A percentile compares a stretch with the other conserved stretches of the same genome.
Evolutionary conservation across 2,329 filamentous ascomycete species (phyloP).

Genomic region (Aspergillus ibericus): DNA sequence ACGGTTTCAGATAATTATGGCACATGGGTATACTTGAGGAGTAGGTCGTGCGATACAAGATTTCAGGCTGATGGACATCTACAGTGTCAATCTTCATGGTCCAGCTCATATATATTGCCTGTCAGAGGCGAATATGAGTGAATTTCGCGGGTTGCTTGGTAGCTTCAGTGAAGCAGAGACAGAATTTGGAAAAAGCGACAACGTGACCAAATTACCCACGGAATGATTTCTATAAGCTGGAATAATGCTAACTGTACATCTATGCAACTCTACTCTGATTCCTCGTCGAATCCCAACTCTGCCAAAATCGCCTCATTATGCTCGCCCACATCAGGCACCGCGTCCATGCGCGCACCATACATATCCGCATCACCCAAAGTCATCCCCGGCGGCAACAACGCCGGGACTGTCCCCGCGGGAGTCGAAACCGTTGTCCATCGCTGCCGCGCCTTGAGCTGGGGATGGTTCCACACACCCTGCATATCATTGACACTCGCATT

Average conservation of each 20-base stretch:
- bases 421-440: conserved; percentile 55
- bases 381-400: conserved; percentile 53
- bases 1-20: too few species aligned
- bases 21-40: too few species aligned
- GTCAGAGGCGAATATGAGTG: too few species aligned
- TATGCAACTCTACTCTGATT: not conserved
- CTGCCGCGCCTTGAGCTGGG: conserved; percentile 52
- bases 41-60: too few species aligned
- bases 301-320: conserved; percentile 51
- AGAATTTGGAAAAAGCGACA: too few species aligned
- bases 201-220: not conserved
- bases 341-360: conserved; percentile 29
- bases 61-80: too few species aligned
- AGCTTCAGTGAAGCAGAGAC: too few species aligned
- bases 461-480: conserved; percentile 56
- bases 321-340: conserved; percentile 52
- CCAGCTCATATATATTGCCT: too few species aligned
- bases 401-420: conserved; percentile 48
- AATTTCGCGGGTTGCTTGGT: too few species aligned
- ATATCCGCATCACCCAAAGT: conserved; percentile 25
- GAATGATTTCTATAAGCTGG: too few species aligned
- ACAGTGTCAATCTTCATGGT: too few species aligned
- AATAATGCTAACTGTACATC: not conserved
- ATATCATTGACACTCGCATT: conserved; percentile 59
- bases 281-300: conserved; percentile 42